Base-by-base conservation (phyloP, 2,329 filamentous ascomycete genomes). In the Monosporascus ibericus region DNA sequence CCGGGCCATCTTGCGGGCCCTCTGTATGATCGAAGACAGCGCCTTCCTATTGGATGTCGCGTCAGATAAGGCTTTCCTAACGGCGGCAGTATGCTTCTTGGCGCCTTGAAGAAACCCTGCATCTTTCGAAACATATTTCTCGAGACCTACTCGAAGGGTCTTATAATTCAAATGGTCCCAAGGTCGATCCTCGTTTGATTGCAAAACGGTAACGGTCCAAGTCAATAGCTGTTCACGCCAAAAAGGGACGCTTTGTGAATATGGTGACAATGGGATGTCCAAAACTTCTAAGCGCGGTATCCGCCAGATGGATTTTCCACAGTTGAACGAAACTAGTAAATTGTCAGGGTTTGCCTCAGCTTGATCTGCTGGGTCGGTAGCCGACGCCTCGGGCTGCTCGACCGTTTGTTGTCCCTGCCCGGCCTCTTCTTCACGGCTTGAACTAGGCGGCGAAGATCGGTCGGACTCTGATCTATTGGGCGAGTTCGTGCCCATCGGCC, bases 141-240 rank as follows among this genome's bases (percentile, higher is more conserved):
- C 47, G 44, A 62, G 60, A 9, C 56, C 60, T 22, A 47, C 48
- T 25, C 56, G 60, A 18, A 64, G 55, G 17, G 60, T 54, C 24
- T 62, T 59, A n/a, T 52, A 40, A 3, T 53, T 58, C 37, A 64
- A 18, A 27, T 48, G 51, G 38, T 60, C 55, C 20, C 42, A 46
- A 8, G 17, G 17, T 24, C n/a, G 42, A 17, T 18, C 42, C 5
- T 17, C 42, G 25, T 46, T 46, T 15, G 15, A 15, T 22, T 18
- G 42, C 2, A 46, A 46, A 8, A 46, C 20, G 20, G 42, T n/a
- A 18, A 27, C 24, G 22, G n/a, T 46, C 20, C 24, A 46, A n/a
- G 20, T 14, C 7, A 27, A 18, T 46, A 46, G 42, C 9, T 15
- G 15, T n/a, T 27, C 11, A n/a, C 24, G 42, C 42, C 42, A 46